phyloP scores from a whole-genome alignment of 208 protist species.

The Leptomonas pyrrhocoris region DNA sequence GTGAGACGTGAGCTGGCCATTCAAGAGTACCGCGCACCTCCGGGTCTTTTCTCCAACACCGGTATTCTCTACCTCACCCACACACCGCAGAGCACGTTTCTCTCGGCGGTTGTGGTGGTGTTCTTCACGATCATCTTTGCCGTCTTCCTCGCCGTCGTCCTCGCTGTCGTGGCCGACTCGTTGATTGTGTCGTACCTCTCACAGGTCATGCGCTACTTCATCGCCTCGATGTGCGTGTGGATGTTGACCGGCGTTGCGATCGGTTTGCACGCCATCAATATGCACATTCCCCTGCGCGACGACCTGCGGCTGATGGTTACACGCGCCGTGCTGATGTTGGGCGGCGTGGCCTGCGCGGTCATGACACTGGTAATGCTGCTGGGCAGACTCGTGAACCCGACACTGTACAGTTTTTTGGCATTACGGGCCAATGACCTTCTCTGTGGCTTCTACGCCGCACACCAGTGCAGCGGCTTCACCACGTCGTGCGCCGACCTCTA shows the following conservation, averaged over 20 bases:
- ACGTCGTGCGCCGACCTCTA: not conserved
- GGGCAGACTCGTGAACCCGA: not conserved
- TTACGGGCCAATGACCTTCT: not conserved
- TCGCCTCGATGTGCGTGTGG: slow-evolving; percentile 10
- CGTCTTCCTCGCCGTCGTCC: slow-evolving; percentile 1
- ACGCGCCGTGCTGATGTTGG: slow-evolving; percentile 1
- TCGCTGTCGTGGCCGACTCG: not conserved
- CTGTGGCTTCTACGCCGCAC: slow-evolving; percentile 1
- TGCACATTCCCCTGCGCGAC: slow-evolving; percentile 43
- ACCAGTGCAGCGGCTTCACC: slow-evolving; percentile 8
- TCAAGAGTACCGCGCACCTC: slow-evolving; percentile 38
- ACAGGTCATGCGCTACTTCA: not conserved
- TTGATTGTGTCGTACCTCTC: slow-evolving; percentile 1
- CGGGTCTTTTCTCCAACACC: slow-evolving; percentile 52
- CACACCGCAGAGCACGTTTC: slow-evolving; percentile 59
- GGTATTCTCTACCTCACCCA: slow-evolving; percentile 68
- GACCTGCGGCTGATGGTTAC: slow-evolving; percentile 4
- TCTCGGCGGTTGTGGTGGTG: slow-evolving; percentile 40
- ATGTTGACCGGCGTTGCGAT: not conserved
- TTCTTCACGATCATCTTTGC: slow-evolving; percentile 21
- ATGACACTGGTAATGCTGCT: slow-evolving; percentile 6
- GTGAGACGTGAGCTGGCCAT: slow-evolving; percentile 21
- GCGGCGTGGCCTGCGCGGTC: slow-evolving; percentile 25
- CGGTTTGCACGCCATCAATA: slow-evolving; percentile 29
- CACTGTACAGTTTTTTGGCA: not conserved